Evolutionary conservation across 768 basidiomycete genomes (phyloP), one percentile per base, ranked within the genome.

Genomic region (Pleurotus salmoneostramineus): DNA sequence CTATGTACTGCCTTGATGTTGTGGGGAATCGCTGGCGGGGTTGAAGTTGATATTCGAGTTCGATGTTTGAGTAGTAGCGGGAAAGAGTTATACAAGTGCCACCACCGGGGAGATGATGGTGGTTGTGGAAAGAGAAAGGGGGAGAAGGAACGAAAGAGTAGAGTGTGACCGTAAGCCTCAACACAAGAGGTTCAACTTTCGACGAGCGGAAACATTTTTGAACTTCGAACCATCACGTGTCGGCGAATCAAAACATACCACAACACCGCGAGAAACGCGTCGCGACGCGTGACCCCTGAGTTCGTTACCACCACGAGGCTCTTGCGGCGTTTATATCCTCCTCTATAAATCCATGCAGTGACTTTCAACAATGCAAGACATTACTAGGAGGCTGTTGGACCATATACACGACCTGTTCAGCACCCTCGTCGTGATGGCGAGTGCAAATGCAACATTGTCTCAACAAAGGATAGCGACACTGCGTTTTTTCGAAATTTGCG

Each of bases 161-260:
- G 71, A 69, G 74, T 71, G 69, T 69, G 68, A 74, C 60, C 64
- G 62, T 58, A 60, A 61, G 60, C 60, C 60, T 51, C 37, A 50
- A 43, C 32, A 37, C 44, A 67, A 68, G 57, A 64, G 65, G 37
- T 40, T 40, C 10, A 68, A 62, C 62, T 58, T 62, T 58, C 59
- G 62, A 40, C 46, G 43, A 40, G 51, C 60, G 48, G 58, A 65
- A 56, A 43, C 48, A 61, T 52, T 52, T 61, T 60, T 57, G 66
- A 62, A 52, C 37, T 61, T 65, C 64, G 64, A 63, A 64, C 40
- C 55, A 55, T 58, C 65, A 64, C 63, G 58, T 64, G 63, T 52
- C 46, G 56, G 48, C 37, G 35, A 42, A 44, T 50, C 52, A 33
- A 58, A 56, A 61, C 42, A 61, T 12, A 15, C 6, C 12, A 61